Conservation (phyloP, 768 basidiomycete species). For the Calocybe cyanea region DNA sequence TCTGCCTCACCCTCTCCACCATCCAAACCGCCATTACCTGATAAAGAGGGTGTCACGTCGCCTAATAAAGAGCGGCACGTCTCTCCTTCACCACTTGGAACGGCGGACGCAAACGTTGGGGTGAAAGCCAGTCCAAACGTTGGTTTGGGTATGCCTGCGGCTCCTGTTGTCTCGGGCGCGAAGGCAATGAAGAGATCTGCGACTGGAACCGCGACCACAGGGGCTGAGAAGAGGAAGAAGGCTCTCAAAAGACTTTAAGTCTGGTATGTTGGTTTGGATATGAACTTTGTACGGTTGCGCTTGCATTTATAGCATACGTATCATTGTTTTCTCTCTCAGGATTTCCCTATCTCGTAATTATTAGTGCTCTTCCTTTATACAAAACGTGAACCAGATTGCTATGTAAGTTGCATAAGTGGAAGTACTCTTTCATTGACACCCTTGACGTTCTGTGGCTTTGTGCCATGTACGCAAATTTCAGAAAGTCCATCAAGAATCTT, state of each 20-base stretch:
- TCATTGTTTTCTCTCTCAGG: too few relatives aligned
- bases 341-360: too few relatives aligned
- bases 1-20: conserved; percentile 40
- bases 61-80: conserved; percentile 55
- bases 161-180: conserved; percentile 33
- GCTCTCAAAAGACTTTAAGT: conserved; percentile 72
- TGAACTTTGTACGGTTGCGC: background rate
- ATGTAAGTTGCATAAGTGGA: too few relatives aligned
- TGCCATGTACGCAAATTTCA: too few relatives aligned
- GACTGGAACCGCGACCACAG: conserved; percentile 43
- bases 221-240: conserved; percentile 85
- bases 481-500: too few relatives aligned
- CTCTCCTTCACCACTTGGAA: conserved; percentile 67
- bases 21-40: conserved; percentile 34
- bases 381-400: too few relatives aligned
- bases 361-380: background rate
- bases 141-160: conserved; percentile 29
- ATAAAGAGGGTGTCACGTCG: conserved; percentile 32
- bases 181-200: conserved; percentile 73
- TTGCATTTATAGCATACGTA: too few relatives aligned
- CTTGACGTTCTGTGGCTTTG: too few relatives aligned
- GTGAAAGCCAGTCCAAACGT: conserved; percentile 30
- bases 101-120: conserved; percentile 66
- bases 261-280: background rate
- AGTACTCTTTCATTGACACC: too few relatives aligned